These are phyloP conservation scores for Suhomyces emberorum DNA, from an alignment of 805 yeast species.

Conservation along the genomic window DNA sequence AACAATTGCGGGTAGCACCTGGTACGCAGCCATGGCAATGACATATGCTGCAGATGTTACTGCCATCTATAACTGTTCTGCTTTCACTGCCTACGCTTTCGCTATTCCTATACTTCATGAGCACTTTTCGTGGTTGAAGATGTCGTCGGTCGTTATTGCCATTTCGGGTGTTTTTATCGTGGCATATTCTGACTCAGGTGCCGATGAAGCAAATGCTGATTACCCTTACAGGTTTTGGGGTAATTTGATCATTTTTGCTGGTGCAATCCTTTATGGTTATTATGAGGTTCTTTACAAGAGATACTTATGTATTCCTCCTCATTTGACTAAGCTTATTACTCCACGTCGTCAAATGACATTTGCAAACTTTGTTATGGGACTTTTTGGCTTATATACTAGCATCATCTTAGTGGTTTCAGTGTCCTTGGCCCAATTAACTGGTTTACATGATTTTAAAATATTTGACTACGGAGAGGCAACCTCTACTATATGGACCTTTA, in stretches of 20 bases:
- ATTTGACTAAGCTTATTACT: conserved; percentile 39
- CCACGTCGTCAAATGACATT: conserved; percentile 73
- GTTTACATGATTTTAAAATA: conserved; percentile 55
- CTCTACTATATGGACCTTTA: conserved; percentile 40
- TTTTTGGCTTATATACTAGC: conserved; percentile 59
- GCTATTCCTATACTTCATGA: conserved; percentile 75
- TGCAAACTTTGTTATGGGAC: conserved; percentile 71
- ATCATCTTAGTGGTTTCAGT: conserved; percentile 47
- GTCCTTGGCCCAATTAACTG: conserved; percentile 48
- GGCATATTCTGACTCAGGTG: conserved; percentile 53
- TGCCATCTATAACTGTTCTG: conserved; percentile 87
- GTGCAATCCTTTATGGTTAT: conserved; percentile 75
- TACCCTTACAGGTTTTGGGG: conserved; percentile 67
- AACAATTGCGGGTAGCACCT: conserved; percentile 74
- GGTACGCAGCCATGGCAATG: conserved; percentile 81
- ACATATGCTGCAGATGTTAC: conserved; percentile 85
- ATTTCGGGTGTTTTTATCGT: conserved; percentile 73
- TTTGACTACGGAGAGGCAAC: conserved; percentile 44
- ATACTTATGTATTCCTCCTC: conserved; percentile 68
- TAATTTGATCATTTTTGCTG: conserved; percentile 63
- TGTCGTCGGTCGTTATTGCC: conserved; percentile 67
- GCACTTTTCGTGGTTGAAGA: conserved; percentile 58
- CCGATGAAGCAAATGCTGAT: conserved; percentile 13
- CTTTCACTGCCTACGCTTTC: conserved; percentile 82
- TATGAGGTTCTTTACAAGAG: conserved; percentile 83